Percentiles rank a stretch among this genome's conserved stretches.
Evolutionary conservation across 169 alveolate species (phyloP).

Genomic region (Babesia bovis): DNA sequence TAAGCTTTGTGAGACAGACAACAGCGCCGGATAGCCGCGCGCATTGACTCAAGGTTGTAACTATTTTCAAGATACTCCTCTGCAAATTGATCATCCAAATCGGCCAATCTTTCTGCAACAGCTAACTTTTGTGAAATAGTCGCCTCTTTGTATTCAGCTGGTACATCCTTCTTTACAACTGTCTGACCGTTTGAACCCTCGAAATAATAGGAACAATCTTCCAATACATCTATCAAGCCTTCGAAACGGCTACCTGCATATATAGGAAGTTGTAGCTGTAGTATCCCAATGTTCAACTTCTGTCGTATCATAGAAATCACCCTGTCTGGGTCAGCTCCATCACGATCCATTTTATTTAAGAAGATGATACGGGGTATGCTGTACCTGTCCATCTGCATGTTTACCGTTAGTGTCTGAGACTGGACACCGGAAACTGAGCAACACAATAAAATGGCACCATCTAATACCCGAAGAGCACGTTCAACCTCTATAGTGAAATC

Average conservation of each 20-base stretch:
- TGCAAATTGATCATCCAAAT: conserved; percentile 91
- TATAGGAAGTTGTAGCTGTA: conserved; percentile 82
- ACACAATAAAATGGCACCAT: conserved; percentile 92
- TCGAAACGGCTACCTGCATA: conserved; percentile 84
- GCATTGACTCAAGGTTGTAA: conserved; percentile 33
- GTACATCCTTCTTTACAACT: conserved; percentile 76
- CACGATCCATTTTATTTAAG: conserved; percentile 94
- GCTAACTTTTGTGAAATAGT: neutral
- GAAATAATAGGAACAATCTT: conserved; percentile 82
- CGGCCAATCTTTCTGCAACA: conserved; percentile 79
- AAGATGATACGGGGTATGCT: conserved; percentile 91
- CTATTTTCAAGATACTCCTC: conserved; percentile 82
- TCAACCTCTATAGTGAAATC: conserved; percentile 98
- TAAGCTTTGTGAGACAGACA: conserved; percentile 76
- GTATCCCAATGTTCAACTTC: conserved; percentile 81
- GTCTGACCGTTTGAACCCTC: conserved; percentile 87
- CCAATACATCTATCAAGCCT: conserved; percentile 89
- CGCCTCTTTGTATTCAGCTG: conserved; percentile 66
- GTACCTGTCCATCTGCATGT: conserved; percentile 93
- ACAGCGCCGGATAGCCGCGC: conserved; percentile 75
- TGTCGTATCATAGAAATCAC: conserved; percentile 83
- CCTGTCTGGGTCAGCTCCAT: conserved; percentile 92
- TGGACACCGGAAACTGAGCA: conserved; percentile 97
- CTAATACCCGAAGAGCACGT: conserved; percentile 94
- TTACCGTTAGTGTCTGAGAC: conserved; percentile 95